Base-by-base conservation (phyloP, 768 basidiomycete species). In the Saitozyma sp. region DNA sequence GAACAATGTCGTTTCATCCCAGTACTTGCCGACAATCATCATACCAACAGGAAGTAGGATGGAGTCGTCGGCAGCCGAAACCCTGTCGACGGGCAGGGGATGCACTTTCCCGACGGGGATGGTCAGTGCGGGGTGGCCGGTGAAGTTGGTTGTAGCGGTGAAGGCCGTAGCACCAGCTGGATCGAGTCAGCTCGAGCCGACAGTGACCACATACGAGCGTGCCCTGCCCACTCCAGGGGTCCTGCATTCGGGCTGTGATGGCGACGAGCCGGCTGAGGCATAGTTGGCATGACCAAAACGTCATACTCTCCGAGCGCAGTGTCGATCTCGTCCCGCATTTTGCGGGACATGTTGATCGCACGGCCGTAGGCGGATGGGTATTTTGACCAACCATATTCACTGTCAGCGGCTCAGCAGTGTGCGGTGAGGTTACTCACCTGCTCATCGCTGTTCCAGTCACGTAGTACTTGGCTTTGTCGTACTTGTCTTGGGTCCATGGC, bases 51-150 rank as follows among this genome's bases (percentile, higher is more conserved):
- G 83, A 14, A 83, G 67, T 62, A 56, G 48, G 58, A 71, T 59
- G 10, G 61, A 55, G 17, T 50, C 48, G 51, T 71, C 69, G 29
- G 17, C 41, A 6, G 19, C 48, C 9, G 8, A 19, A 9, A 17
- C 58, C 16, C 80, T 67, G 11, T 75, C 77, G 17, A 80, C 76
- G 58, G 80, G 77, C 14, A 78, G 74, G 2, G 80, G 80, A 0
- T 80, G 63, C 6, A 81, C 65, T 67, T 80, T 81, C 0, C 83
- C 83, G 45, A 82, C 79, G 8, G 83, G 82, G 38, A 84, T 65
- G n/a, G 80, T 77, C 41, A 84, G 66, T 1, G 81, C 79, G 0
- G 83, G 83, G 55, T 84, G 83, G 0, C 82, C 83, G 0, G 82
- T 67, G 4, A 65, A 54, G 41, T 68, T 68, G 42, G 54, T 49